These are phyloP conservation scores for Lactarius hatsudake DNA, from an alignment of 768 basidiomycete species.

Conservation along the genomic window DNA sequence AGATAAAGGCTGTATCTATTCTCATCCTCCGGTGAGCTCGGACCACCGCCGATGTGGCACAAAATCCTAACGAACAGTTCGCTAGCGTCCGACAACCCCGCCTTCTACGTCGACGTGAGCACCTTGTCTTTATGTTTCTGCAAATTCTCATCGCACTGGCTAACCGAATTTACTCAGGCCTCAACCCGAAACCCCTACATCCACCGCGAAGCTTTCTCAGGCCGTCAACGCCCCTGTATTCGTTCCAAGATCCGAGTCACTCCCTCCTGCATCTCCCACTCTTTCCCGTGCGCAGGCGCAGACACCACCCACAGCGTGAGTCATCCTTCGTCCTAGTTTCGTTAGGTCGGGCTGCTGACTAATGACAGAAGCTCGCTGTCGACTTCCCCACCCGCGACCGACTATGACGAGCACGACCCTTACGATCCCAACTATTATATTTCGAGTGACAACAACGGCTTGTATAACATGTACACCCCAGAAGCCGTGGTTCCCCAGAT, in stretches of 20 bases:
- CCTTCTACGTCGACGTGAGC: constrained; percentile 27
- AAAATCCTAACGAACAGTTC: not conserved
- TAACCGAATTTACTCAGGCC: constrained; percentile 14
- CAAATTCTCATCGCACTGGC: not conserved
- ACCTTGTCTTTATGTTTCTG: not conserved
- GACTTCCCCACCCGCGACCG: constrained; percentile 27
- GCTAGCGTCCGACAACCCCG: constrained; percentile 26
- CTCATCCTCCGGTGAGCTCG: constrained; percentile 65
- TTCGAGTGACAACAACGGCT: constrained; percentile 29
- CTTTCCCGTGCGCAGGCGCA: constrained; percentile 28
- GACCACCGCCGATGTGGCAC: not conserved
- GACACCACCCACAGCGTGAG: constrained; percentile 26
- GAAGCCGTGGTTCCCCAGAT: constrained; percentile 35
- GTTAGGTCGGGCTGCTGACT: constrained; percentile 1
- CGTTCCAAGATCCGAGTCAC: constrained; percentile 58
- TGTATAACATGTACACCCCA: constrained; percentile 28
- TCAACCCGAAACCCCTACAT: constrained; percentile 27
- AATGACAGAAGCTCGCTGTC: constrained; percentile 20
- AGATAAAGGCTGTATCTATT: constrained; percentile 82
- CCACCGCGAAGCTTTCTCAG: constrained; percentile 46
- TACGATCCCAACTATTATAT: constrained; percentile 33
- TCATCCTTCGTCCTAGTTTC: not conserved
- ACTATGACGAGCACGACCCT: constrained; percentile 34
- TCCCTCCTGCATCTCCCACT: constrained; percentile 30
- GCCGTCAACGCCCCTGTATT: constrained; percentile 85